Conservation (phyloP, 2,329 filamentous ascomycete species). For the Sarocladium brachiariae region DNA sequence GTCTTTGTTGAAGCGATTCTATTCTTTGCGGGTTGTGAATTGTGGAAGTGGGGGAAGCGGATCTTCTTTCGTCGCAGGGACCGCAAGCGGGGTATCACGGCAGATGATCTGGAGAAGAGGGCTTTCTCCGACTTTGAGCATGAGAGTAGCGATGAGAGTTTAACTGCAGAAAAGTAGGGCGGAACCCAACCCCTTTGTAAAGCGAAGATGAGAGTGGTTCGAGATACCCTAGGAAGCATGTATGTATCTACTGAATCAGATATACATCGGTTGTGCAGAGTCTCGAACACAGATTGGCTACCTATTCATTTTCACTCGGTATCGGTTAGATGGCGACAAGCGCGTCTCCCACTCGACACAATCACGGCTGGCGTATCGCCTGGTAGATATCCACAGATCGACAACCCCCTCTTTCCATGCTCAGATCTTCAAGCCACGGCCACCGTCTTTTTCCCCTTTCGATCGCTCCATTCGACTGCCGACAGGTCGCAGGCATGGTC, state of each 20-base stretch:
- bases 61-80: conserved; percentile 28
- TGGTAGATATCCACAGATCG: too few relatives aligned
- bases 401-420: too few relatives aligned
- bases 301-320: too few relatives aligned
- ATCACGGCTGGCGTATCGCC: too few relatives aligned
- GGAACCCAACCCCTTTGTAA: background rate
- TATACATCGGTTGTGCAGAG: too few relatives aligned
- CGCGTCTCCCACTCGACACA: too few relatives aligned
- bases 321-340: too few relatives aligned
- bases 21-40: conserved; percentile 53
- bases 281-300: too few relatives aligned
- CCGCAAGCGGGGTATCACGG: conserved; percentile 11
- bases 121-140: conserved; percentile 12
- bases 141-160: background rate
- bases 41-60: conserved; percentile 53
- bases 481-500: too few relatives aligned
- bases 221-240: background rate
- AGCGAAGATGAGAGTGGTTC: background rate
- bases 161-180: background rate
- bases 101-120: conserved; percentile 12
- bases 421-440: too few relatives aligned
- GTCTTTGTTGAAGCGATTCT: conserved; percentile 46
- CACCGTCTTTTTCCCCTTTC: too few relatives aligned
- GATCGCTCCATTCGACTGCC: too few relatives aligned
- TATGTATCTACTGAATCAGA: background rate